These are phyloP conservation scores for Komagataella kurtzmanii DNA, from an alignment of 805 yeast species.

Conservation along the genomic window DNA sequence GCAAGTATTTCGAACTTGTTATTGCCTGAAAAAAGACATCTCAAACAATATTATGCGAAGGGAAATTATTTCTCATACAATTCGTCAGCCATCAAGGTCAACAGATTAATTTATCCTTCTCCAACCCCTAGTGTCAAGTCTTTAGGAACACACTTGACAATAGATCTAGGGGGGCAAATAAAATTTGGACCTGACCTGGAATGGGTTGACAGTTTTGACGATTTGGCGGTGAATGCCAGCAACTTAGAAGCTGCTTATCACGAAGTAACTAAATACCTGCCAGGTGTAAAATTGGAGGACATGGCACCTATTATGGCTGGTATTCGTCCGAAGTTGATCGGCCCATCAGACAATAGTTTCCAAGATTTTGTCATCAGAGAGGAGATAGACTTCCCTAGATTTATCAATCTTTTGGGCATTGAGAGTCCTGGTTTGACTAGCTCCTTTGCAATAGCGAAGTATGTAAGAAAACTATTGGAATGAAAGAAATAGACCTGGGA, in stretches of 20 bases:
- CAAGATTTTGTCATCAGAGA: conserved; percentile 64
- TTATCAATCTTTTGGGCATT: conserved; percentile 67
- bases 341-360: conserved; percentile 31
- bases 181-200: conserved; percentile 85
- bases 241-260: conserved; percentile 42
- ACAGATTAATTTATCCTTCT: conserved; percentile 63
- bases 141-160: conserved; percentile 77
- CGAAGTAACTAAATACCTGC: conserved; percentile 52
- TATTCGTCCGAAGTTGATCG: conserved; percentile 64
- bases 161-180: conserved; percentile 69
- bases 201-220: conserved; percentile 44
- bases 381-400: conserved; percentile 65
- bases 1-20: conserved; percentile 58
- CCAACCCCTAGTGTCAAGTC: conserved; percentile 63
- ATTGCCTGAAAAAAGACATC: conserved; percentile 46
- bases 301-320: conserved; percentile 66
- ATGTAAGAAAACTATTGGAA: conserved; percentile 30
- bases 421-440: conserved; percentile 89
- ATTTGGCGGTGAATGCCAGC: conserved; percentile 31
- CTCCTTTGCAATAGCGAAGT: conserved; percentile 69
- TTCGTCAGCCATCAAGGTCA: conserved; percentile 31
- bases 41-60: conserved; percentile 58
- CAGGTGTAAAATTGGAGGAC: conserved; percentile 35
- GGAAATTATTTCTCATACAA: conserved; percentile 68
- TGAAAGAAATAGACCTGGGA: conserved; percentile 4